A percentile compares a stretch with the other conserved stretches of the same genome.
Conservation (phyloP, 2,329 filamentous ascomycete genomes). For the Aspergillus sp. region DNA sequence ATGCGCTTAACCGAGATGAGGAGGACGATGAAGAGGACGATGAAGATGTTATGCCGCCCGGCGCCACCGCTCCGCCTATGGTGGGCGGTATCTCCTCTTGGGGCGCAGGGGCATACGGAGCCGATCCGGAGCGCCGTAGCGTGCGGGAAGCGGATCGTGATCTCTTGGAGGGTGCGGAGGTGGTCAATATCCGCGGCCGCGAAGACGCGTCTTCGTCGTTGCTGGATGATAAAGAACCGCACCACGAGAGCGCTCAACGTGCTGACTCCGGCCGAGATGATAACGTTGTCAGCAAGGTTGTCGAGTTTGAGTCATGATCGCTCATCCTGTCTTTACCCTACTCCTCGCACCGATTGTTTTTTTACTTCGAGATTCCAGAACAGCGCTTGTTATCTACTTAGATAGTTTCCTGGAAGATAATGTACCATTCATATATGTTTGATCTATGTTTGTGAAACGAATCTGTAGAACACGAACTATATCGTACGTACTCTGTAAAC, state of each 20-base stretch:
- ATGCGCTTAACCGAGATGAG: conserved; percentile 65
- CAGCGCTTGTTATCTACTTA: conserved; percentile 2
- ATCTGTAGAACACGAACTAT: background rate
- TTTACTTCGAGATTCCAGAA: background rate
- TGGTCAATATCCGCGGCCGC: conserved; percentile 48
- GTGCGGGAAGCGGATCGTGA: conserved; percentile 55
- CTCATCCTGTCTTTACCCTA: background rate
- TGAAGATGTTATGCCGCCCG: conserved; percentile 46
- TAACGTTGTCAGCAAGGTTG: conserved; percentile 36
- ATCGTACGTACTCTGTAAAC: background rate
- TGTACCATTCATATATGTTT: background rate
- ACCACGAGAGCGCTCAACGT: background rate
- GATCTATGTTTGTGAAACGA: background rate
- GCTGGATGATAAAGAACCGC: conserved; percentile 27
- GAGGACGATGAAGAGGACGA: conserved; percentile 72
- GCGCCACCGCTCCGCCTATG: conserved; percentile 25
- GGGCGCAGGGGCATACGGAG: conserved; percentile 47
- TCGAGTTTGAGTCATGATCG: conserved; percentile 35
- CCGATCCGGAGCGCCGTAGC: conserved; percentile 61
- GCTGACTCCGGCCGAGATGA: conserved; percentile 16
- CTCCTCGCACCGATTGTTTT: background rate
- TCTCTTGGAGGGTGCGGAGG: conserved; percentile 70
- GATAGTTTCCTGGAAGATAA: conserved; percentile 3
- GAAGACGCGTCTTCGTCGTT: conserved; percentile 29
- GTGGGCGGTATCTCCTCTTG: conserved; percentile 38